Evolutionary conservation across 1,284 basidiomycete species (phyloP), one percentile per base, ranked within the genome.

Genomic region (Butyriboletus appendiculatus): DNA sequence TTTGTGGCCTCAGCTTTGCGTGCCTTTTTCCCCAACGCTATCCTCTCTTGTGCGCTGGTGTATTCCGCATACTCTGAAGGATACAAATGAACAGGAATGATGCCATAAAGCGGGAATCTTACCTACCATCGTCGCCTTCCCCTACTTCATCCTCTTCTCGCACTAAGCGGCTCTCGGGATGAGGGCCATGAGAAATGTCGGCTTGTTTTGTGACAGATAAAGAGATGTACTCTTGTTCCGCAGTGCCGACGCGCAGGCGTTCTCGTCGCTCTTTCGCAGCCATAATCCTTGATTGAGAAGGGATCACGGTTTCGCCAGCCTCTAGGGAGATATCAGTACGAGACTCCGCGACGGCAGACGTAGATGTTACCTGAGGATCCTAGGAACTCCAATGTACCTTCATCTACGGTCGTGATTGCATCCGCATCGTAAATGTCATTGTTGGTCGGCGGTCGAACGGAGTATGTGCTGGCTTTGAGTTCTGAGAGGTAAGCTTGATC

Each of bases 71-170:
- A 88, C 63, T 96, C 94, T 94, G 60, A 9, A 40, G 44, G 18
- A 35, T 41, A 55, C 18, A 45, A 22, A 42, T 50, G 47, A 65
- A 45, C 49, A 50, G 58, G 28, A 53, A 42, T 56, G 37, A 50
- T 45, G 15, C 50, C 30, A 39, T 44, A 9, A 18, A 39, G 32
- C 18, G 20, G n/a, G 56, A 41, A 49, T 45, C n/a, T 47, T 45
- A 68, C 82, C 55, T 60, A 93, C 92, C 93, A 63, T 97, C 95
- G 52, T 96, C 95, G 0, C 90, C 94, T 63, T 97, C 94, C 1
- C 94, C 95, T 2, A 92, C 70, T 62, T 96, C 93, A 68, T 98
- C 95, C 41, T 97, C 95, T 71, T 98, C 96, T 50, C 95, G 75
- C 73, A 94, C 76, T 16, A 98, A 74, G 16, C 95, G 80, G 64